These are phyloP conservation scores for Penicillium sp. DNA, from an alignment of 2,329 filamentous ascomycete genomes.

Conservation along the genomic window DNA sequence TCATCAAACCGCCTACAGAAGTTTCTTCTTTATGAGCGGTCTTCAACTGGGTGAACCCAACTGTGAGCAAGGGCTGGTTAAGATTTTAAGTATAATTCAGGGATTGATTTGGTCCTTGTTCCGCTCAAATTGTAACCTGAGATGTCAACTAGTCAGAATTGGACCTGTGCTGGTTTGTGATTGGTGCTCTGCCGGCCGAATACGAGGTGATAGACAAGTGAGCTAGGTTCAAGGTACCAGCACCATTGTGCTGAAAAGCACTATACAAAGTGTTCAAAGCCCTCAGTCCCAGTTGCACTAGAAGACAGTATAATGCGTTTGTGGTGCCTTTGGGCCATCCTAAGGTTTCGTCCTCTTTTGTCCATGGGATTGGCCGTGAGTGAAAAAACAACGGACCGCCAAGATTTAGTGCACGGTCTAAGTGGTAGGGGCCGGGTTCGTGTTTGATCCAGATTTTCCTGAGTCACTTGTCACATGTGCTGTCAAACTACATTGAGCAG, in stretches of 20 bases:
- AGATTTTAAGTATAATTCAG: background rate
- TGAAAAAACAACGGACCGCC: background rate
- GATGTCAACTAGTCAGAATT: background rate
- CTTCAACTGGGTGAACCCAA: too few species aligned
- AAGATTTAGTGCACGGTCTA: background rate
- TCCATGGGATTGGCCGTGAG: background rate
- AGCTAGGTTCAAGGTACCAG: background rate
- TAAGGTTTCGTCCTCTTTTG: too few species aligned
- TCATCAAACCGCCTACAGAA: too few species aligned
- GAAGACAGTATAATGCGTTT: background rate
- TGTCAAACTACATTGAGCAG: background rate
- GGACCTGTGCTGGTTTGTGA: background rate
- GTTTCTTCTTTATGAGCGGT: too few species aligned
- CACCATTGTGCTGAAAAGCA: background rate
- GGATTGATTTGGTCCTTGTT: background rate
- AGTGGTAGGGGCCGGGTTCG: background rate
- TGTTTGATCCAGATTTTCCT: background rate
- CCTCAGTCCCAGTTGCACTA: too few species aligned
- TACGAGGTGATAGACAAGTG: conserved; percentile 1
- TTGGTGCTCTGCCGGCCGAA: conserved; percentile 9
- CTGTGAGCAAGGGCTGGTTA: too few species aligned
- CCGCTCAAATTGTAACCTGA: background rate
- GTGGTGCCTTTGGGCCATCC: background rate
- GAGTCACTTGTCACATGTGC: background rate
- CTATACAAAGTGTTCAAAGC: background rate